Percentiles rank a stretch among this genome's conserved stretches.
Evolutionary conservation across 1,139 yeast genomes (phyloP).

Genomic region (Hyphopichia burtonii): DNA sequence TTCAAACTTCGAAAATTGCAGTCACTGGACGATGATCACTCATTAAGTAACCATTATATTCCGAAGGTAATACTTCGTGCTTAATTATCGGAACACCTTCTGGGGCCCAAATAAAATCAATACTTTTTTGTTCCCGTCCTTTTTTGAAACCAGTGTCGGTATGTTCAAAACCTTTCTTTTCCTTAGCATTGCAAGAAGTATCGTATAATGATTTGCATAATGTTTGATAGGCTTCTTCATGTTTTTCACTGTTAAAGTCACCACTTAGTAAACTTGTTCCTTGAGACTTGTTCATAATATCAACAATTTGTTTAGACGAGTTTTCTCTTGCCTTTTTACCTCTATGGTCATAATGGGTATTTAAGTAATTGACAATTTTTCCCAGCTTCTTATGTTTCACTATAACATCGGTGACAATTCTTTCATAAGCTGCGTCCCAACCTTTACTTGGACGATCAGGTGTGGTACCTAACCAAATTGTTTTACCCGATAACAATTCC

Average conservation of each 20-base stretch:
- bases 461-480: slow-evolving; percentile 35
- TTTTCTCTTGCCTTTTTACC: slow-evolving; percentile 30
- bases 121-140: slow-evolving; percentile 14
- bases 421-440: slow-evolving; percentile 32
- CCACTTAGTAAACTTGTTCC: slow-evolving; percentile 23
- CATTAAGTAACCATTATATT: slow-evolving; percentile 9
- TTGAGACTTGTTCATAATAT: slow-evolving; percentile 8
- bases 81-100: slow-evolving; percentile 6
- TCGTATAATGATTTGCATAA: slow-evolving; percentile 8
- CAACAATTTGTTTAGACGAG: slow-evolving; percentile 11
- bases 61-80: slow-evolving; percentile 13
- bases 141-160: slow-evolving; percentile 13
- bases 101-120: slow-evolving; percentile 14
- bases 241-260: slow-evolving; percentile 47
- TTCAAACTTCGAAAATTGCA: slow-evolving; percentile 14
- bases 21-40: slow-evolving; percentile 24
- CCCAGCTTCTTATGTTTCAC: slow-evolving; percentile 17
- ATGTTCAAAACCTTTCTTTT: slow-evolving; percentile 10
- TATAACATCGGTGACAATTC: slow-evolving; percentile 33
- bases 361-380: slow-evolving; percentile 24
- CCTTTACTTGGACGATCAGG: slow-evolving; percentile 32
- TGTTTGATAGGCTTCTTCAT: slow-evolving; percentile 33
- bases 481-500: slow-evolving; percentile 27
- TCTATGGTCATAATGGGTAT: slow-evolving; percentile 38
- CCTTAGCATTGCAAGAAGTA: slow-evolving; percentile 8